A percentile compares a stretch with the other conserved stretches of the same genome.
Conservation (phyloP, 2,329 filamentous ascomycete genomes). For the Coleophoma crateriformis region DNA sequence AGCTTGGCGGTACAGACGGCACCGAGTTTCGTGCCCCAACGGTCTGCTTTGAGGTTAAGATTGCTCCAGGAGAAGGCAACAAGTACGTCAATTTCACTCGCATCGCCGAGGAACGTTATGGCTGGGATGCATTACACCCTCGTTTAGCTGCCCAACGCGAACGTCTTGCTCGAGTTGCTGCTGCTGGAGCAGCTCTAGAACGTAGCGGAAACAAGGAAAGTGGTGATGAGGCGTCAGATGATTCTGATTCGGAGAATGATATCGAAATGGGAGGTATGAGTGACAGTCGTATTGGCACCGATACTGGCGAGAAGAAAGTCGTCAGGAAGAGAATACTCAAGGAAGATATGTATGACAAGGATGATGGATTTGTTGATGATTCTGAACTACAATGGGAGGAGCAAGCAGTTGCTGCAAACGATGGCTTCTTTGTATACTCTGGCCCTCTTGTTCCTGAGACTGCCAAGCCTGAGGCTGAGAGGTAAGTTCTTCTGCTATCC, state of each 20-base stretch:
- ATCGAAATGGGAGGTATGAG: conserved; percentile 76
- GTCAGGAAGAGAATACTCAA: conserved; percentile 72
- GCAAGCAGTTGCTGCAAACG: conserved; percentile 86
- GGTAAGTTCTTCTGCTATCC: conserved; percentile 10
- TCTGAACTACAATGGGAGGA: conserved; percentile 94
- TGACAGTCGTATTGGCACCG: conserved; percentile 52
- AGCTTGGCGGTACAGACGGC: conserved; percentile 53
- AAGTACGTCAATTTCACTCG: conserved; percentile 95
- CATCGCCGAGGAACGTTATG: conserved; percentile 88
- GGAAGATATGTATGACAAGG: conserved; percentile 78
- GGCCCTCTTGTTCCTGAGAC: conserved; percentile 84
- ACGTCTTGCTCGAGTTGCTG: conserved; percentile 80
- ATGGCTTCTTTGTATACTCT: conserved; percentile 97
- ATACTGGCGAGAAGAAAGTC: conserved; percentile 54
- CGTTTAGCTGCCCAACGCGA: conserved; percentile 84
- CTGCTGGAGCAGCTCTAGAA: conserved; percentile 80
- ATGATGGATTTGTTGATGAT: conserved; percentile 85
- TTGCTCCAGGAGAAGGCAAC: conserved; percentile 71
- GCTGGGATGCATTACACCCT: conserved; percentile 89
- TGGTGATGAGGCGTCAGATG: conserved; percentile 79
- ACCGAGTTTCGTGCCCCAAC: conserved; percentile 61
- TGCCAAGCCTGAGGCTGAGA: conserved; percentile 65
- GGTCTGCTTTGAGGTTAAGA: conserved; percentile 77
- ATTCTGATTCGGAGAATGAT: conserved; percentile 64
- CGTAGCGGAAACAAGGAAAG: conserved; percentile 64